Percentiles rank a stretch among this genome's conserved stretches.
Conservation (phyloP, 805 yeast species). For the Groenewaldozyma salmanticensis region DNA sequence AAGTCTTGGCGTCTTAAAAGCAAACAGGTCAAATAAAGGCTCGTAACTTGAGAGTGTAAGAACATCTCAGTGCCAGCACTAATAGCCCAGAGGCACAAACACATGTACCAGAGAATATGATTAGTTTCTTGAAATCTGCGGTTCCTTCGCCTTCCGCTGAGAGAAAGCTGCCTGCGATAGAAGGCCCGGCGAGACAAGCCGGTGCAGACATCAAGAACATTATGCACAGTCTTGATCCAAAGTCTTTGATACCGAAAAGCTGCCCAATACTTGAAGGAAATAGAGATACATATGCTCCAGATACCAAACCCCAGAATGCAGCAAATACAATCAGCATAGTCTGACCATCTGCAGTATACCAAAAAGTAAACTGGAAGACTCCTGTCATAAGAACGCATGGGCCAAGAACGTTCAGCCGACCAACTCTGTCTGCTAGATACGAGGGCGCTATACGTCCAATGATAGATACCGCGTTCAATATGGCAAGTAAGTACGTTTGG, state of each 20-base stretch:
- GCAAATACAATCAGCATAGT: constrained; percentile 20
- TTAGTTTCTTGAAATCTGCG: constrained; percentile 24
- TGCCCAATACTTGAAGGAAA: constrained; percentile 29
- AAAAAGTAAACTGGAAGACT: constrained; percentile 20
- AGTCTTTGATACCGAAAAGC: constrained; percentile 27
- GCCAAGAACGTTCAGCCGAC: constrained; percentile 34
- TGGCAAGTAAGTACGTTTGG: constrained; percentile 22
- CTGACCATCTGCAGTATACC: constrained; percentile 13
- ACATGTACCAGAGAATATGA: constrained; percentile 27
- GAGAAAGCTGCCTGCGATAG: constrained; percentile 29
- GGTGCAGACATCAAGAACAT: constrained; percentile 24
- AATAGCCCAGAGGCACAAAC: constrained; percentile 16
- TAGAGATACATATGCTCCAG: constrained; percentile 29
- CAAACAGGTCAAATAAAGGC: constrained; percentile 17
- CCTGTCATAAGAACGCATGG: constrained; percentile 26
- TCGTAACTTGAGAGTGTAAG: constrained; percentile 10
- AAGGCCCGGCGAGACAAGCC: constrained; percentile 29
- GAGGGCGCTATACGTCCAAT: constrained; percentile 44
- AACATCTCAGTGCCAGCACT: constrained; percentile 12
- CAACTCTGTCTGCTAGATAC: constrained; percentile 35
- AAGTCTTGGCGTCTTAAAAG: too few species aligned
- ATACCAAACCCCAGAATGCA: constrained; percentile 28
- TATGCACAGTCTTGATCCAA: constrained; percentile 25
- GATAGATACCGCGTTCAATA: constrained; percentile 27
- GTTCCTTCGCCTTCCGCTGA: constrained; percentile 16